phyloP scores from a whole-genome alignment of 2,329 filamentous ascomycete species.

The Chaetomium olivaceum region DNA sequence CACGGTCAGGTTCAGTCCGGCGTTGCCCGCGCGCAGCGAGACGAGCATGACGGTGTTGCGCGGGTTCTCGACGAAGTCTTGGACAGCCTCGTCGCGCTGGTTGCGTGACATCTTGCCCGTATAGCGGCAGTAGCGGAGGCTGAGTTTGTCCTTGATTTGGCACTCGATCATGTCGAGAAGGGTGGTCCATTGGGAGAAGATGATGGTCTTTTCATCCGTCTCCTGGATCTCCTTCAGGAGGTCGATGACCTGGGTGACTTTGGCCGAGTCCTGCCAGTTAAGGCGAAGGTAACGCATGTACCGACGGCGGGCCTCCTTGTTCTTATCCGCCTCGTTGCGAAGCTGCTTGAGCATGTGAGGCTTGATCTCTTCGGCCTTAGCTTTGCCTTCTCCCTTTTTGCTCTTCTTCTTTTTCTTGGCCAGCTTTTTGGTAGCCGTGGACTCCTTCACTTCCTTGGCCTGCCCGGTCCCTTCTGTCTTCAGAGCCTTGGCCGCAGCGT shows the following conservation, averaged over 20 bases:
- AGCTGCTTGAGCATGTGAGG: conserved; percentile 46
- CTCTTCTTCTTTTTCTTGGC: conserved; percentile 37
- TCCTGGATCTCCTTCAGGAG: conserved; percentile 54
- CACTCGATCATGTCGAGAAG: conserved; percentile 77
- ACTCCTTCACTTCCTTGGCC: conserved; percentile 15
- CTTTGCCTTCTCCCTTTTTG: conserved; percentile 43
- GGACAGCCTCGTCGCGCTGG: conserved; percentile 66
- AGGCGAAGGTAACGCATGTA: conserved; percentile 70
- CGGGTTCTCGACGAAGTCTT: conserved; percentile 62
- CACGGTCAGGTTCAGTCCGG: conserved; percentile 80
- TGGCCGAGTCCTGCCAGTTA: conserved; percentile 73
- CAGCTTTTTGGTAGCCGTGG: conserved; percentile 42
- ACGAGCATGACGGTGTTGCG: conserved; percentile 70
- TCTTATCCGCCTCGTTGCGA: conserved; percentile 66
- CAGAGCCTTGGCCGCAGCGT: conserved; percentile 18
- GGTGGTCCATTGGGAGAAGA: conserved; percentile 81
- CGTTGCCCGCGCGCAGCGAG: conserved; percentile 78
- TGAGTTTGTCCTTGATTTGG: conserved; percentile 57
- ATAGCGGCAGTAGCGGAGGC: conserved; percentile 66
- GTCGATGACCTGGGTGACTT: conserved; percentile 69
- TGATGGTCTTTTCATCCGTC: conserved; percentile 71
- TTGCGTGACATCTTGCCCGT: conserved; percentile 72
- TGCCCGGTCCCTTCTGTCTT: conserved; percentile 20
- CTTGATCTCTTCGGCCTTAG: conserved; percentile 46
- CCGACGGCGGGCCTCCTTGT: conserved; percentile 62